Percentiles rank a stretch among this genome's conserved stretches.
Evolutionary conservation across 306 rosid genomes (phyloP).

Genomic region (Bauhinia variegata): DNA sequence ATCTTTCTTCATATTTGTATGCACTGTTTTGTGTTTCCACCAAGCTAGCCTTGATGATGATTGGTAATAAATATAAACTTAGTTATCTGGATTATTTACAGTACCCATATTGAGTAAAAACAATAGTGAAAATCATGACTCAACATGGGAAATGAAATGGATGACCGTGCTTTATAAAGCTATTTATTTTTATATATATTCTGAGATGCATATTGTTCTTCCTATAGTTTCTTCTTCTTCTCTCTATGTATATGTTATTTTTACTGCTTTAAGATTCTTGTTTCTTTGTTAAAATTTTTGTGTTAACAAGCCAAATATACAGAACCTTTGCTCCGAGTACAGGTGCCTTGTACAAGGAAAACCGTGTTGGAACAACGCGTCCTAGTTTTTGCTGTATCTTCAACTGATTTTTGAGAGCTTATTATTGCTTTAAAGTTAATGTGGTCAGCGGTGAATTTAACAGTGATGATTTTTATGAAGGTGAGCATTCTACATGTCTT

Average conservation of each 20-base stretch:
- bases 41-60: constrained; percentile 94
- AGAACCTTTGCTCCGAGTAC: no score
- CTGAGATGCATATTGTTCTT: constrained; percentile 13
- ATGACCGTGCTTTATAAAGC: constrained; percentile 48
- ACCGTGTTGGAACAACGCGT: no score
- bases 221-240: constrained; percentile 6
- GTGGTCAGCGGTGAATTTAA: no score
- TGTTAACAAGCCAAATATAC: no score
- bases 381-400: no score
- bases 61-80: constrained; percentile 53
- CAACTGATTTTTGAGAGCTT: no score
- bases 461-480: no score
- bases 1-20: constrained; percentile 87
- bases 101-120: constrained; percentile 21
- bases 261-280: no score
- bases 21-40: constrained; percentile 90
- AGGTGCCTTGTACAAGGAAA: no score
- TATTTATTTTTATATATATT: constrained; percentile 31
- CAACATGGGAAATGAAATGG: constrained; percentile 26
- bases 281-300: no score
- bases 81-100: constrained; percentile 17
- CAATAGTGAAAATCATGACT: constrained; percentile 15
- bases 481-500: no score
- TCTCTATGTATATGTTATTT: not conserved
- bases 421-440: no score